Base-by-base conservation (phyloP, 805 yeast species). In the Geotrichum ghanense region DNA sequence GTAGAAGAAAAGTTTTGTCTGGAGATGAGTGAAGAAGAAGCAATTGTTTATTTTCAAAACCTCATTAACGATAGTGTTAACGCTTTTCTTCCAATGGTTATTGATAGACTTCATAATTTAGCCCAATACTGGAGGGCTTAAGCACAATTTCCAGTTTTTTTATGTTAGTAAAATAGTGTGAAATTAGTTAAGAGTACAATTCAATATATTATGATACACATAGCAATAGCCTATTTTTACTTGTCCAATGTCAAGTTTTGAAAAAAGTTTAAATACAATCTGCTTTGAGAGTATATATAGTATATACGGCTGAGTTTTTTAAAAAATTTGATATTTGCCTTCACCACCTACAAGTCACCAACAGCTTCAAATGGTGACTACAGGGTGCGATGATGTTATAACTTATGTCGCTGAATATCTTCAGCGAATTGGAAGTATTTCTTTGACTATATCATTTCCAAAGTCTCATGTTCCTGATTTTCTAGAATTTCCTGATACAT, bases 111-210 rank as follows among this genome's bases (percentile, higher is more conserved):
- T 45, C 99, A 92, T 63, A 87, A 90, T 65, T 72, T 92, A 60
- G 97, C 99, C 0, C 99, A 92, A 60, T 92, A 92, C 60, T 94
- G 98, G 98, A 70, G 98, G 50, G 88, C 97, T 0, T 90, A 52
- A n/a, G n/a, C n/a, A n/a, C n/a, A n/a, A n/a, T n/a, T n/a, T n/a
- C n/a, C n/a, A n/a, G n/a, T n/a, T n/a, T n/a, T n/a, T n/a, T n/a
- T n/a, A n/a, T n/a, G n/a, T n/a, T n/a, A n/a, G n/a, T n/a, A n/a
- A n/a, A n/a, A n/a, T n/a, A n/a, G n/a, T n/a, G n/a, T n/a, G n/a
- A n/a, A n/a, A n/a, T n/a, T n/a, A n/a, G n/a, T n/a, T n/a, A n/a
- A n/a, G n/a, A n/a, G n/a, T n/a, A n/a, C n/a, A n/a, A n/a, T n/a
- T n/a, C n/a, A n/a, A n/a, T n/a, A n/a, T n/a, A n/a, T n/a, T n/a